phyloP scores from a whole-genome alignment of 129 eudicot species.

The Gnaphalium uliginosum region DNA sequence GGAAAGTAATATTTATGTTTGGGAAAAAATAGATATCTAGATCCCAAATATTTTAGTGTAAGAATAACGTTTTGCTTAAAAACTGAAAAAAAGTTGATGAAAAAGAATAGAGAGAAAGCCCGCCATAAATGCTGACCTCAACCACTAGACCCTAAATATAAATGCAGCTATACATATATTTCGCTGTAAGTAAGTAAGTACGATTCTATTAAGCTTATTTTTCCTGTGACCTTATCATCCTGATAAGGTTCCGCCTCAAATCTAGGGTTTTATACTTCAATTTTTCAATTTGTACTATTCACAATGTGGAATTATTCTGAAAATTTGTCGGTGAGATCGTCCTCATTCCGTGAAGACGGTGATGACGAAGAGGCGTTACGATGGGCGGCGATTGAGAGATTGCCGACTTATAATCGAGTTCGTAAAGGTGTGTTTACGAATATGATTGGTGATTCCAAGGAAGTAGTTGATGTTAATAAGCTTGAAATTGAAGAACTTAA shows the following conservation, averaged over 20 bases:
- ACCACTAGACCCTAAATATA: constrained; percentile 36
- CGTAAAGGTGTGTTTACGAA: constrained; percentile 77
- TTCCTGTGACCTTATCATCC: constrained; percentile 19
- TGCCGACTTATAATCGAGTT: constrained; percentile 83
- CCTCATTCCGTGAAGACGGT: constrained; percentile 74
- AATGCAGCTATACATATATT: constrained; percentile 3
- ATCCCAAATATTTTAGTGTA: constrained; percentile 23
- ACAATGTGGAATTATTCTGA: constrained; percentile 84
- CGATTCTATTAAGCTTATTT: constrained; percentile 5
- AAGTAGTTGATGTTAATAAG: constrained; percentile 64
- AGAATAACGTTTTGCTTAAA: constrained; percentile 35
- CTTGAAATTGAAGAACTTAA: constrained; percentile 55
- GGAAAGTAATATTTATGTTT: not conserved
- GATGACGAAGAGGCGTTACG: constrained; percentile 92
- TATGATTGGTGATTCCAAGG: constrained; percentile 64
- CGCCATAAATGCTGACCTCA: constrained; percentile 70
- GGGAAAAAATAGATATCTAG: not conserved
- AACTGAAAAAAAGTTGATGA: constrained; percentile 1
- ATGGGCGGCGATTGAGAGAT: constrained; percentile 95
- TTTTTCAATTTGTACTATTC: not conserved
- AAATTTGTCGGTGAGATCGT: constrained; percentile 62
- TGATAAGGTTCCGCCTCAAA: constrained; percentile 21
- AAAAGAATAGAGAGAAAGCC: constrained; percentile 30
- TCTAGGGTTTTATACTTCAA: constrained; percentile 30
- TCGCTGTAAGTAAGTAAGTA: not conserved